Evolutionary conservation across 176 grass and related monocot species (phyloP).

Genomic region (Rhipidocladum racemiflorum): DNA sequence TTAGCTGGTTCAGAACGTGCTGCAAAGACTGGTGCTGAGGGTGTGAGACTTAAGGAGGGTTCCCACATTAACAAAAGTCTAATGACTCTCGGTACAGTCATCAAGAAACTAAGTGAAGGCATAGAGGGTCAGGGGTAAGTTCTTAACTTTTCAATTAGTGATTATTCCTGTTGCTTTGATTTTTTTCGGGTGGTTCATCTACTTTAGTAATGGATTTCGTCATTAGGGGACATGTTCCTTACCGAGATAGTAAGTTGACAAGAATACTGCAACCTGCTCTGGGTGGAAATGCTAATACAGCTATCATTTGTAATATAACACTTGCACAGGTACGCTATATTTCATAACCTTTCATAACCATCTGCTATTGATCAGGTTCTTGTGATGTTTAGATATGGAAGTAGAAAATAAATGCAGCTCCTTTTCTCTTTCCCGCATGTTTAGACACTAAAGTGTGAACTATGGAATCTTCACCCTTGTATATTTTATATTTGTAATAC

Average conservation of each 20-base stretch:
- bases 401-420: background rate
- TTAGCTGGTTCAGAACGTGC: conserved; percentile 96
- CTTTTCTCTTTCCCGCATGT: background rate
- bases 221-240: conserved; percentile 86
- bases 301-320: conserved; percentile 97
- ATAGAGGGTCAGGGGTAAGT: conserved; percentile 82
- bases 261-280: conserved; percentile 87
- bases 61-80: conserved; percentile 99
- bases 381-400: background rate
- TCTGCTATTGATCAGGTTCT: background rate
- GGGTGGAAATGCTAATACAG: conserved; percentile 93
- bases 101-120: conserved; percentile 95
- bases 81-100: conserved; percentile 86
- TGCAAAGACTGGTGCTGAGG: conserved; percentile 95
- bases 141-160: conserved; percentile 7
- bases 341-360: conserved; percentile 1
- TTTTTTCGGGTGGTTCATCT: conserved; percentile 12
- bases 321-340: conserved; percentile 66
- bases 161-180: conserved; percentile 17
- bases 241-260: conserved; percentile 91
- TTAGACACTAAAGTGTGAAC: background rate
- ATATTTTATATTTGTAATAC: conserved; percentile 2
- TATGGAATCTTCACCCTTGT: background rate
- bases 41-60: conserved; percentile 89
- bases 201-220: conserved; percentile 34